Conservation (phyloP, 2,329 filamentous ascomycete species). For the Stachybotrys echinatus region DNA sequence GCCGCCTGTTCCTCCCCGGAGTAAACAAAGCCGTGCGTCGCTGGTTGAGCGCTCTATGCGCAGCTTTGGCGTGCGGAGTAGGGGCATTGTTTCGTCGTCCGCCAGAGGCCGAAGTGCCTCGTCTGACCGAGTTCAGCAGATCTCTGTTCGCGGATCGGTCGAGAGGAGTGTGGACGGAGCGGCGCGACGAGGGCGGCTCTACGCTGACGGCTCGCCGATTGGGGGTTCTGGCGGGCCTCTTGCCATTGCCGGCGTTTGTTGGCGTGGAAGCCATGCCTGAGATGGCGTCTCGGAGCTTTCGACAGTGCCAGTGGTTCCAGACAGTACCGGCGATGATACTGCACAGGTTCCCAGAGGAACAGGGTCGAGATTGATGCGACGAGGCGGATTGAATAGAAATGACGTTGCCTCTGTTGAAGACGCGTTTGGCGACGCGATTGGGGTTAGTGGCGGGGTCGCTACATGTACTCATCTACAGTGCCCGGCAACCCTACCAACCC, state of each 20-base stretch:
- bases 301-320: not conserved
- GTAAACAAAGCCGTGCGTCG: slow-evolving; percentile 56
- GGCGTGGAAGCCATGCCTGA: slow-evolving; percentile 4
- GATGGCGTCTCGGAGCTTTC: not conserved
- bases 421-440: no score
- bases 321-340: no score
- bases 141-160: slow-evolving; percentile 28
- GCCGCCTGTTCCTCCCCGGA: slow-evolving; percentile 52
- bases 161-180: slow-evolving; percentile 38
- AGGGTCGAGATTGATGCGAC: no score
- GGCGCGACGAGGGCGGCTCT: slow-evolving; percentile 33
- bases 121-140: slow-evolving; percentile 30
- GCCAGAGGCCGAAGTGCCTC: slow-evolving; percentile 40
- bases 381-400: no score
- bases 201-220: slow-evolving; percentile 19
- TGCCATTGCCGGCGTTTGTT: slow-evolving; percentile 3
- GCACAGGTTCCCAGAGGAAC: no score
- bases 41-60: slow-evolving; percentile 51
- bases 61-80: slow-evolving; percentile 58
- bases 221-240: slow-evolving; percentile 20
- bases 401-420: no score
- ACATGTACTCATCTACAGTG: no score
- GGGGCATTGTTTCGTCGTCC: slow-evolving; percentile 35
- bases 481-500: no score
- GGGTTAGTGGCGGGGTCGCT: no score